Evolutionary conservation across 2,329 filamentous ascomycete species (phyloP).

Genomic region (Scortechinia acanthostroma): DNA sequence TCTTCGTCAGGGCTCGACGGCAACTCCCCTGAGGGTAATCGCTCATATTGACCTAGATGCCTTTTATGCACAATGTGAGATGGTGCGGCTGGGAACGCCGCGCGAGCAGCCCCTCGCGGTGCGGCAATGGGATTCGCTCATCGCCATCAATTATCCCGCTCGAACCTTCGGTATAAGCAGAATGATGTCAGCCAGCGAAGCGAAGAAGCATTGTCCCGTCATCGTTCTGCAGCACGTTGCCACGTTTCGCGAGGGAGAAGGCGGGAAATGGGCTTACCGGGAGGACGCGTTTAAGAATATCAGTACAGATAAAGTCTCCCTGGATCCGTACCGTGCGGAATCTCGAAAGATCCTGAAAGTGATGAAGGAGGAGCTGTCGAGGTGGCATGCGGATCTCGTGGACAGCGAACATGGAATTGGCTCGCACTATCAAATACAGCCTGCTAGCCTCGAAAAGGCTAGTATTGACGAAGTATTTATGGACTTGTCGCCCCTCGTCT

Average conservation of each 20-base stretch:
- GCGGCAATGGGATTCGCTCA: constrained; percentile 79
- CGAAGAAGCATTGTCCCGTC: constrained; percentile 77
- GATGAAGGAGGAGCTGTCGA: constrained; percentile 68
- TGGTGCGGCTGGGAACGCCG: constrained; percentile 70
- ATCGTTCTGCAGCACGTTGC: constrained; percentile 87
- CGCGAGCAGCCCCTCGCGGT: constrained; percentile 80
- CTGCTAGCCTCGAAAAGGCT: constrained; percentile 82
- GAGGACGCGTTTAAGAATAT: constrained; percentile 75
- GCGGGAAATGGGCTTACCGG: constrained; percentile 80
- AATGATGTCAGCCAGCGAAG: constrained; percentile 74
- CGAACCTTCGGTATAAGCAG: constrained; percentile 72
- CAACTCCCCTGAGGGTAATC: constrained; percentile 76
- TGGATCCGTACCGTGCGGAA: constrained; percentile 84
- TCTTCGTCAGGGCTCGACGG: constrained; percentile 62
- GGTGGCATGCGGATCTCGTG: constrained; percentile 3
- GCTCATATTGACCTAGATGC: constrained; percentile 93
- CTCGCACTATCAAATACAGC: constrained; percentile 20
- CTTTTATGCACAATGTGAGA: constrained; percentile 96
- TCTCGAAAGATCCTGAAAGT: constrained; percentile 74
- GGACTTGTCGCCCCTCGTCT: constrained; percentile 80
- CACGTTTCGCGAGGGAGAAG: constrained; percentile 84
- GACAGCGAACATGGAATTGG: constrained; percentile 7
- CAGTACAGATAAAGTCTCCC: constrained; percentile 81
- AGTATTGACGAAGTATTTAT: constrained; percentile 93
- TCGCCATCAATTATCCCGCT: constrained; percentile 92